Percentiles rank a stretch among this genome's conserved stretches.
Conservation (phyloP, 352 stramenopile species). For the Phytophthora boehmeriae region DNA sequence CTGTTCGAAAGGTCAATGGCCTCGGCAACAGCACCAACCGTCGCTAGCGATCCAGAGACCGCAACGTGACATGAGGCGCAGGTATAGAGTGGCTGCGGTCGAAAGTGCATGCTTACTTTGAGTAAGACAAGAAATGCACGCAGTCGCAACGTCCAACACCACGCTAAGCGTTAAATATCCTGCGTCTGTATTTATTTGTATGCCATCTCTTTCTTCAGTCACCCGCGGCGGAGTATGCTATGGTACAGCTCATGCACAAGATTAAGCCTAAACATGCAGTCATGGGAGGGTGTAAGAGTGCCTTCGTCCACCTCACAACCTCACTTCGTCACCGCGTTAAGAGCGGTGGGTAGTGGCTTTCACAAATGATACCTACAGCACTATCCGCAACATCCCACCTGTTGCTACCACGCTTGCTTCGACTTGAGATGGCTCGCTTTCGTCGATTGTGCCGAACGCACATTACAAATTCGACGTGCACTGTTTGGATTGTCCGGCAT, state of each 20-base stretch:
- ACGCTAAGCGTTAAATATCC: slow-evolving; percentile 42
- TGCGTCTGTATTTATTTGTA: slow-evolving; percentile 41
- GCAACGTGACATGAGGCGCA: slow-evolving; percentile 3
- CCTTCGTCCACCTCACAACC: slow-evolving; percentile 18
- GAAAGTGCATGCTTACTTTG: slow-evolving; percentile 14
- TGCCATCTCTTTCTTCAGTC: slow-evolving; percentile 21
- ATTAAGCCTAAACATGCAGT: slow-evolving; percentile 39
- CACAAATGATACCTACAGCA: slow-evolving; percentile 23
- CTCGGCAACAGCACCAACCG: not conserved
- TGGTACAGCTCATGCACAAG: slow-evolving; percentile 51
- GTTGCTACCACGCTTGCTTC: not conserved
- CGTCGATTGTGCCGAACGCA: not conserved
- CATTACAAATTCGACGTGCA: slow-evolving; percentile 13
- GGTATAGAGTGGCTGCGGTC: slow-evolving; percentile 11
- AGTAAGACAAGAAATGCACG: not conserved
- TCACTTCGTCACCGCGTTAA: slow-evolving; percentile 11
- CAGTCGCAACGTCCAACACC: slow-evolving; percentile 6
- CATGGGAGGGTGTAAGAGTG: slow-evolving; percentile 3
- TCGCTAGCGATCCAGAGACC: not conserved
- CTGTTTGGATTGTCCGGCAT: slow-evolving; percentile 9
- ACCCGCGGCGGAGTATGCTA: slow-evolving; percentile 31
- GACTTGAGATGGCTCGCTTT: not conserved
- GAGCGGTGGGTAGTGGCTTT: slow-evolving; percentile 10
- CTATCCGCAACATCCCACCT: not conserved
- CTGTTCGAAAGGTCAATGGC: slow-evolving; percentile 33